Evolutionary conservation across 441 rosid genomes (phyloP).

Genomic region (Pelargonium myrrhifolium): DNA sequence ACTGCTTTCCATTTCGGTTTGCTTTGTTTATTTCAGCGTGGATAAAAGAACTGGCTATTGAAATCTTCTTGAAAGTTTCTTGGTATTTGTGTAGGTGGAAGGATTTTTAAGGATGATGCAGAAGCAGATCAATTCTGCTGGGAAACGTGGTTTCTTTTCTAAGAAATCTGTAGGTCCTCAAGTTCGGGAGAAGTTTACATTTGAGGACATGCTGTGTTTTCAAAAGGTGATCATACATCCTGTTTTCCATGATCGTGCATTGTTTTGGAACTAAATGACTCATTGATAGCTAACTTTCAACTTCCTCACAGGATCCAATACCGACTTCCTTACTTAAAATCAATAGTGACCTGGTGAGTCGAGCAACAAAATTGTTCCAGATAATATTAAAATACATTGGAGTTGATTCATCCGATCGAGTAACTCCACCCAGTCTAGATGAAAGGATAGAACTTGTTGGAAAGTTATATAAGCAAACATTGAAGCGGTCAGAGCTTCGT

Average conservation of each 20-base stretch:
- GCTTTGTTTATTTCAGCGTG: neutral
- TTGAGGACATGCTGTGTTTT: conserved; percentile 94
- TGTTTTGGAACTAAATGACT: neutral
- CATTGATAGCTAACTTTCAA: conserved; percentile 18
- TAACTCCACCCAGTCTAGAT: conserved; percentile 57
- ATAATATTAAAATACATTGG: conserved; percentile 85
- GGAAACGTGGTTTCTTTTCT: conserved; percentile 78
- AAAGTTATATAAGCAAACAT: conserved; percentile 72
- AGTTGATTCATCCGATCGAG: conserved; percentile 81
- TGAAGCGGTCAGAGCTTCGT: conserved; percentile 88
- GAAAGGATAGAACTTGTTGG: conserved; percentile 84
- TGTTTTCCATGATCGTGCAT: neutral
- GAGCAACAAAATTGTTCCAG: conserved; percentile 81
- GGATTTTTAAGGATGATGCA: conserved; percentile 87
- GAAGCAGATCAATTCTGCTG: conserved; percentile 86
- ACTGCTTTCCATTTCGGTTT: conserved; percentile 5
- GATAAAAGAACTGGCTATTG: conserved; percentile 3
- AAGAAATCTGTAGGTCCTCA: conserved; percentile 68
- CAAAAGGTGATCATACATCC: conserved; percentile 54
- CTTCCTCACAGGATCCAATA: conserved; percentile 66
- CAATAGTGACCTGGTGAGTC: conserved; percentile 65
- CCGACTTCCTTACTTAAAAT: conserved; percentile 93
- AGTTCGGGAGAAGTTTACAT: conserved; percentile 74
- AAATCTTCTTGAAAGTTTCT: conserved; percentile 8
- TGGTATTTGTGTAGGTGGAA: conserved; percentile 50